phyloP scores from a whole-genome alignment of 352 stramenopile genomes.

The Phytopythium montanum region DNA sequence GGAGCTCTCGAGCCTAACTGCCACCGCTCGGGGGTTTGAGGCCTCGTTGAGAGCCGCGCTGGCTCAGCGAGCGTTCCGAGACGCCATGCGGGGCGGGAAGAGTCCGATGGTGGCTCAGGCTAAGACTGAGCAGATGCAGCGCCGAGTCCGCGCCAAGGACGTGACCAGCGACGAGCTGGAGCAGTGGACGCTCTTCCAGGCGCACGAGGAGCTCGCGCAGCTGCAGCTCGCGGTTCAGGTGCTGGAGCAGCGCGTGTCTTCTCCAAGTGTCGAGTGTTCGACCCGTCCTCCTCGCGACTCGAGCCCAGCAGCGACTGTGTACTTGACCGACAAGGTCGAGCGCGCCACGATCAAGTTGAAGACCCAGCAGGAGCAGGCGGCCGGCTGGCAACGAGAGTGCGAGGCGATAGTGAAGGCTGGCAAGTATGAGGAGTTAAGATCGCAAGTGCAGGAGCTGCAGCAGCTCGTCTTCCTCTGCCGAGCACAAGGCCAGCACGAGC shows the following conservation, averaged over 20 bases:
- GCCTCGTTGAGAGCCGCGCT: constrained; percentile 41
- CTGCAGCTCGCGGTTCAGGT: constrained; percentile 53
- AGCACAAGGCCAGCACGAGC: constrained; percentile 41
- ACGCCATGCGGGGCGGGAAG: constrained; percentile 33
- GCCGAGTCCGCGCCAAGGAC: constrained; percentile 31
- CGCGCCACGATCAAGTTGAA: constrained; percentile 40
- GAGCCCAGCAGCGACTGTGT: constrained; percentile 26
- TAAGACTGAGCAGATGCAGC: constrained; percentile 32
- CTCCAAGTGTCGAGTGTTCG: neutral
- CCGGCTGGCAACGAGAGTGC: constrained; percentile 27
- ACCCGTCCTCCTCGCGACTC: neutral
- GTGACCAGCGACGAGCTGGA: constrained; percentile 53
- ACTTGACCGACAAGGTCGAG: constrained; percentile 45
- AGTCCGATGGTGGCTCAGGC: constrained; percentile 11
- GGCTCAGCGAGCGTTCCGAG: constrained; percentile 44
- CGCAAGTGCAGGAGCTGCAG: constrained; percentile 61
- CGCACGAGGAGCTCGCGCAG: constrained; percentile 52
- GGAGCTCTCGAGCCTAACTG: constrained; percentile 26
- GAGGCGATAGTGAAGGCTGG: constrained; percentile 33
- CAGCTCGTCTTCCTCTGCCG: constrained; percentile 67
- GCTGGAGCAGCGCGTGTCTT: constrained; percentile 16
- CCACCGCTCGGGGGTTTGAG: constrained; percentile 26
- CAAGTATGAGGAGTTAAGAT: constrained; percentile 45
- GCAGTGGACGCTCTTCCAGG: constrained; percentile 46
- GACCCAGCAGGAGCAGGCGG: constrained; percentile 27